These are phyloP conservation scores for Wickerhamomyces xylosicus DNA, from an alignment of 805 yeast species.

Conservation along the genomic window DNA sequence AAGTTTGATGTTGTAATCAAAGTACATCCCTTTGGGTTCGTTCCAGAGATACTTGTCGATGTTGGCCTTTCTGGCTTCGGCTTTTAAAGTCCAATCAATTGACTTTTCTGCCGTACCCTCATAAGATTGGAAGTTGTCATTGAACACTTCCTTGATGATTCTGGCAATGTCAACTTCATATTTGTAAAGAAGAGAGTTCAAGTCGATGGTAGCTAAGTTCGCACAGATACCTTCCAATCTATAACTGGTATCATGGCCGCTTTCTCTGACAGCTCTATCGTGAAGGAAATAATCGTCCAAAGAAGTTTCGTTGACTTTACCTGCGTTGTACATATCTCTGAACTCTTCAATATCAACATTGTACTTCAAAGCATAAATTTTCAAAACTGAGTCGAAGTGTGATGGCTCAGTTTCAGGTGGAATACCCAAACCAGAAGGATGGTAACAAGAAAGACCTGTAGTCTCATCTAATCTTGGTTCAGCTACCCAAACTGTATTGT, in stretches of 20 bases:
- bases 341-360: slow-evolving; percentile 49
- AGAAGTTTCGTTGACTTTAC: slow-evolving; percentile 60
- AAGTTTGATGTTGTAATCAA: slow-evolving; percentile 67
- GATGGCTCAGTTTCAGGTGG: slow-evolving; percentile 95
- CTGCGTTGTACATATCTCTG: slow-evolving; percentile 57
- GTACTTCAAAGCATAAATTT: slow-evolving; percentile 60
- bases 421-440: slow-evolving; percentile 84
- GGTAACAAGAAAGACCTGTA: slow-evolving; percentile 81
- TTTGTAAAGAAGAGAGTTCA: slow-evolving; percentile 77
- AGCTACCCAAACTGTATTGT: slow-evolving; percentile 68
- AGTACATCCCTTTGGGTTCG: slow-evolving; percentile 65
- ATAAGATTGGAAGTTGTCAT: slow-evolving; percentile 31
- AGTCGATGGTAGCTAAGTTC: slow-evolving; percentile 79
- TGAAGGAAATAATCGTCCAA: slow-evolving; percentile 83
- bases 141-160: slow-evolving; percentile 46
- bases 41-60: slow-evolving; percentile 78
- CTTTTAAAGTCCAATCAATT: slow-evolving; percentile 50
- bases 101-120: slow-evolving; percentile 35
- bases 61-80: slow-evolving; percentile 39
- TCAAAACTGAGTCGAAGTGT: slow-evolving; percentile 67
- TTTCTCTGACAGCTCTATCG: slow-evolving; percentile 91
- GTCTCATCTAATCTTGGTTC: slow-evolving; percentile 61
- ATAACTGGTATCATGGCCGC: slow-evolving; percentile 93
- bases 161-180: slow-evolving; percentile 80
- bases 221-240: slow-evolving; percentile 88